phyloP scores from a whole-genome alignment of 2,329 filamentous ascomycete species.

The Colletotrichum sp. region DNA sequence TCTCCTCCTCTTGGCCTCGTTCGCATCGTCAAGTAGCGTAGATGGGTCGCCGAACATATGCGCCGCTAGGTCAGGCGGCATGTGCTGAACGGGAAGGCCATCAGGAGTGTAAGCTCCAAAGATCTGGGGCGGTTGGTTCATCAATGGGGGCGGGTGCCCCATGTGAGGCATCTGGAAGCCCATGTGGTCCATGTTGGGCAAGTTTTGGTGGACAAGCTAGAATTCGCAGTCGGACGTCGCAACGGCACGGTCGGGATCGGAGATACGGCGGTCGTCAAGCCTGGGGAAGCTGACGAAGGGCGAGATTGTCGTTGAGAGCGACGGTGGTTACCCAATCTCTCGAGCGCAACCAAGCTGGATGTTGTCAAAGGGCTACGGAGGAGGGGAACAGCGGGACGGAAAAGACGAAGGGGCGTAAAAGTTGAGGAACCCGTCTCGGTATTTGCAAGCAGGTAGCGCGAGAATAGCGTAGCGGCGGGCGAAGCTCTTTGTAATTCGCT shows the following conservation, averaged over 20 bases:
- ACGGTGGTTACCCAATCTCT: background rate
- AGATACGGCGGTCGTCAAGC: background rate
- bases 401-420: background rate
- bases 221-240: background rate
- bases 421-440: background rate
- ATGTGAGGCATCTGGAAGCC: slow-evolving; percentile 64
- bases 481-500: slow-evolving; percentile 11
- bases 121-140: slow-evolving; percentile 72
- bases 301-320: background rate
- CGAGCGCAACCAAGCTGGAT: background rate
- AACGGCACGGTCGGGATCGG: background rate
- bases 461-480: slow-evolving; percentile 2
- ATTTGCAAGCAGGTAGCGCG: slow-evolving; percentile 12
- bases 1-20: slow-evolving; percentile 85
- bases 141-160: slow-evolving; percentile 57
- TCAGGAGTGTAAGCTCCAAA: slow-evolving; percentile 69
- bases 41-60: slow-evolving; percentile 65
- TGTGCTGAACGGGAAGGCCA: slow-evolving; percentile 61
- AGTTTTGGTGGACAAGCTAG: background rate
- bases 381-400: background rate
- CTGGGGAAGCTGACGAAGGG: background rate
- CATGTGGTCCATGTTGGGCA: slow-evolving; percentile 54
- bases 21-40: slow-evolving; percentile 66
- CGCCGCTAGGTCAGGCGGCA: slow-evolving; percentile 61
- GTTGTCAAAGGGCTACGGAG: background rate